Conservation (phyloP, 2,329 filamentous ascomycete genomes). For the Aspergillus chevalieri region DNA sequence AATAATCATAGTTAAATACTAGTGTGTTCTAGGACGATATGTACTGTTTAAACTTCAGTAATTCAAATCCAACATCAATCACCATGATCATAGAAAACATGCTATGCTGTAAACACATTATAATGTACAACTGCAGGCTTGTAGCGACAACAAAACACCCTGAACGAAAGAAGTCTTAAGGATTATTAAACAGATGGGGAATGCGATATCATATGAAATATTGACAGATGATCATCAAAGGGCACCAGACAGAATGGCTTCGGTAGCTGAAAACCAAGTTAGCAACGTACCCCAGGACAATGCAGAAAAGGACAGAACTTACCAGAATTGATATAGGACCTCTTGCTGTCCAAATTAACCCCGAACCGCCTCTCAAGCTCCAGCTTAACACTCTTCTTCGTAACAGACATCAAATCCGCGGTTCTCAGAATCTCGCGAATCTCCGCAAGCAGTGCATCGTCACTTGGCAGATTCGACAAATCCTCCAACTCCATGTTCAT, state of each 20-base stretch:
- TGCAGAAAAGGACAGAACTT: slow-evolving; percentile 37
- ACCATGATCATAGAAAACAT: too few relatives aligned
- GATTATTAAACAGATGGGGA: background rate
- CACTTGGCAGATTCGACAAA: slow-evolving; percentile 69
- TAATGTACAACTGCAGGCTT: background rate
- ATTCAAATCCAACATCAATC: too few relatives aligned
- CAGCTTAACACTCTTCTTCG: slow-evolving; percentile 95
- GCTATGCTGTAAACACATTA: background rate
- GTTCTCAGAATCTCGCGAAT: slow-evolving; percentile 89
- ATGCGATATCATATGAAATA: background rate
- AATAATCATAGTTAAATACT: too few relatives aligned
- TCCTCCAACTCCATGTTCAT: slow-evolving; percentile 69
- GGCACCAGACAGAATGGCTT: slow-evolving; percentile 71
- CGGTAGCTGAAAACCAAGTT: slow-evolving; percentile 56
- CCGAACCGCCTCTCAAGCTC: slow-evolving; percentile 90
- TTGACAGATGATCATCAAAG: slow-evolving; percentile 41
- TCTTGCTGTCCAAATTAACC: slow-evolving; percentile 76
- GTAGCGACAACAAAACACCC: background rate
- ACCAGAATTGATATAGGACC: slow-evolving; percentile 91
- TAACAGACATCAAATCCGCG: slow-evolving; percentile 93
- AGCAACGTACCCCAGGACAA: slow-evolving; percentile 9
- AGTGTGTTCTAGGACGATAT: too few relatives aligned
- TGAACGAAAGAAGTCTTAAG: background rate
- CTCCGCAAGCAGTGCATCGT: slow-evolving; percentile 85
- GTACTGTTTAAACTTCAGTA: too few relatives aligned